phyloP scores from a whole-genome alignment of 2,329 filamentous ascomycete species.

The Claviceps lovelessii region DNA sequence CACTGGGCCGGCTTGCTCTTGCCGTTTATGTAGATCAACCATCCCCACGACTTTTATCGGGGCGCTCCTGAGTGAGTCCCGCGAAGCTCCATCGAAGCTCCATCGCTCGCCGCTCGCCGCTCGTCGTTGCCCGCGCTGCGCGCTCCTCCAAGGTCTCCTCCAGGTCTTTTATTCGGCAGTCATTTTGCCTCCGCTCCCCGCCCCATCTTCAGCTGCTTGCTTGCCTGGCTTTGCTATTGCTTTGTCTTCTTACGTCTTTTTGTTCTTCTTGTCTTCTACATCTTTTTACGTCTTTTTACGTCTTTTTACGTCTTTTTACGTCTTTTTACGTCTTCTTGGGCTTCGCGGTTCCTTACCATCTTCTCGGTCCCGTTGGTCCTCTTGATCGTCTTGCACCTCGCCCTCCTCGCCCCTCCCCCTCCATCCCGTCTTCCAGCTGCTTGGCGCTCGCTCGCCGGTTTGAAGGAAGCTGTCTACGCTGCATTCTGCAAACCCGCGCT shows the following conservation, averaged over 20 bases:
- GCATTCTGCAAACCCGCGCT: not conserved
- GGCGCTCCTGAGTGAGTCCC: not conserved
- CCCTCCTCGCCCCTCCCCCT: not conserved
- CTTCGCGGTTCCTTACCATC: not conserved
- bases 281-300: no score
- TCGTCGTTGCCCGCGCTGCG: not conserved
- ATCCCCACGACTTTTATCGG: not conserved
- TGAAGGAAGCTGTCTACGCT: not conserved
- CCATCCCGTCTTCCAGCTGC: not conserved
- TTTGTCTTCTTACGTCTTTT: not conserved
- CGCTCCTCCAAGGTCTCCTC: no score
- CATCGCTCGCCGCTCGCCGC: not conserved
- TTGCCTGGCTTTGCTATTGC: not conserved
- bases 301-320: no score
- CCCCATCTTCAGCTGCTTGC: constrained; percentile 1
- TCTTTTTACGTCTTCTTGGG: not conserved
- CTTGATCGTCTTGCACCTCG: not conserved
- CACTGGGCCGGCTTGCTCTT: not conserved
- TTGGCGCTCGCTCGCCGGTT: not conserved
- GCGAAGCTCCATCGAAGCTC: not conserved
- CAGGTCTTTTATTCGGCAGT: not conserved
- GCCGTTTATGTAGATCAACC: not conserved
- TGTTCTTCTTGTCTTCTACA: no score
- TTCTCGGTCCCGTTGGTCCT: not conserved
- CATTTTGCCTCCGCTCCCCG: not conserved